Evolutionary conservation across 306 rosid genomes (phyloP).

Genomic region (Oemleria cerasiformis): DNA sequence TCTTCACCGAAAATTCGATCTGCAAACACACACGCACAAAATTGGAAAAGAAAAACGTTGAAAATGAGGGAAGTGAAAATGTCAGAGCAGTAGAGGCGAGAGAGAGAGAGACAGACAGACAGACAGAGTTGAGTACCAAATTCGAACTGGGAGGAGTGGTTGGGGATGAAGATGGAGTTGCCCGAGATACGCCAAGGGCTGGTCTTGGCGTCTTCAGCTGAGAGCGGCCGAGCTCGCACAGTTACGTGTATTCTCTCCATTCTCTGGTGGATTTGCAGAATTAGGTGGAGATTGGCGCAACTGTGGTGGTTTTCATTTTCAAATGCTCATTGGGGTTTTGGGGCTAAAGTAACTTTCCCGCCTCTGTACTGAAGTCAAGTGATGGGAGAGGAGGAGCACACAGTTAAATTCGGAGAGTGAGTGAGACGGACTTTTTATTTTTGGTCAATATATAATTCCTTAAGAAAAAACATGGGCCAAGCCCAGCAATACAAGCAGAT

Average conservation of each 20-base stretch:
- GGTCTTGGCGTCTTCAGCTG: conserved; percentile 61
- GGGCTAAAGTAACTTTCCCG: neutral
- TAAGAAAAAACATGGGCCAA: too few relatives aligned
- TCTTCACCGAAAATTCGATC: conserved; percentile 65
- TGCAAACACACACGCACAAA: conserved; percentile 14
- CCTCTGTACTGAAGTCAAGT: neutral
- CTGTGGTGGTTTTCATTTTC: neutral
- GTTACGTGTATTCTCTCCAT: conserved; percentile 90
- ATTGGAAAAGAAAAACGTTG: neutral
- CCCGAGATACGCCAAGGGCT: conserved; percentile 71
- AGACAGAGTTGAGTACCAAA: conserved; percentile 45
- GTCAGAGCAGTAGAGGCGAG: neutral
- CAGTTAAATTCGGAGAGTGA: neutral
- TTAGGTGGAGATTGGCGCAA: neutral
- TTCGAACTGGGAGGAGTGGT: conserved; percentile 56
- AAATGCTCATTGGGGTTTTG: neutral
- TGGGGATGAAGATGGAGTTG: conserved; percentile 69
- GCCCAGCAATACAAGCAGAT: too few relatives aligned
- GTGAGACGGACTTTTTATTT: too few relatives aligned
- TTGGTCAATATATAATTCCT: too few relatives aligned
- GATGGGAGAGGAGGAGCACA: neutral
- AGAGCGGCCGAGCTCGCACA: conserved; percentile 79
- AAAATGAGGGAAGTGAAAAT: neutral
- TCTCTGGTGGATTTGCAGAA: neutral
- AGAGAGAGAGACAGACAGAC: neutral